phyloP scores from a whole-genome alignment of 2,329 filamentous ascomycete genomes.

The Cordyceps militaris region DNA sequence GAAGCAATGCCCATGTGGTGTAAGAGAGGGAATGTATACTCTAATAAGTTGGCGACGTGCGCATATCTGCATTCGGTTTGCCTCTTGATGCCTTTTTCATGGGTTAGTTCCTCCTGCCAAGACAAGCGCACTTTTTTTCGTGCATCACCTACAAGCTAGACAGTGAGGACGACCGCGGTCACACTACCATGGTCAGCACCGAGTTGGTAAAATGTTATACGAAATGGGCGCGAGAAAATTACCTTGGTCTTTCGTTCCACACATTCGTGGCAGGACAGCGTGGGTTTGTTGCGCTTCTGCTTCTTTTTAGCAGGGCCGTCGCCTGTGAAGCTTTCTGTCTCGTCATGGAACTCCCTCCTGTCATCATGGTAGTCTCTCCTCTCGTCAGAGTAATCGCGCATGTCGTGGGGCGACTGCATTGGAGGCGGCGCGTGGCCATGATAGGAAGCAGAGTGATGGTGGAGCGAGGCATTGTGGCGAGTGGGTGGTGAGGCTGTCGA shows the following conservation, averaged over 20 bases:
- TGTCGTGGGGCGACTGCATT: slow-evolving; percentile 3
- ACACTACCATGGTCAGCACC: slow-evolving; percentile 43
- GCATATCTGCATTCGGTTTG: slow-evolving; percentile 72
- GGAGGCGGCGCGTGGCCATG: slow-evolving; percentile 3
- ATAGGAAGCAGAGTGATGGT: slow-evolving; percentile 5
- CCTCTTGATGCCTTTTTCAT: slow-evolving; percentile 59
- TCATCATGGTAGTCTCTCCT: slow-evolving; percentile 7
- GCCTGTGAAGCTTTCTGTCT: slow-evolving; percentile 13
- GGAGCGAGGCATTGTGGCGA: background rate
- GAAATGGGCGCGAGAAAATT: slow-evolving; percentile 1
- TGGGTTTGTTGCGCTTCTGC: slow-evolving; percentile 80
- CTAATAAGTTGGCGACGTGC: slow-evolving; percentile 67
- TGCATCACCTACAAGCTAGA: slow-evolving; percentile 53
- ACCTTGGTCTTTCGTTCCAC: slow-evolving; percentile 79
- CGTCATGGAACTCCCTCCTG: slow-evolving; percentile 9
- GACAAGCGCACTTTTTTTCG: background rate
- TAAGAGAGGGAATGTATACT: slow-evolving; percentile 42
- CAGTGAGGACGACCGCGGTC: slow-evolving; percentile 66
- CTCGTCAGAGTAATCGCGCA: slow-evolving; percentile 5
- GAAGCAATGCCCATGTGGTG: background rate
- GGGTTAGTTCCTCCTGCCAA: slow-evolving; percentile 16
- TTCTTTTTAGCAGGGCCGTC: slow-evolving; percentile 54
- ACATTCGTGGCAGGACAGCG: slow-evolving; percentile 70
- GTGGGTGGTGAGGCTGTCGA: slow-evolving; percentile 3
- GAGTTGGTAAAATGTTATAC: background rate